These are phyloP conservation scores for Geotrichum phurueaensis DNA, from an alignment of 1,139 yeast species.

Conservation along the genomic window DNA sequence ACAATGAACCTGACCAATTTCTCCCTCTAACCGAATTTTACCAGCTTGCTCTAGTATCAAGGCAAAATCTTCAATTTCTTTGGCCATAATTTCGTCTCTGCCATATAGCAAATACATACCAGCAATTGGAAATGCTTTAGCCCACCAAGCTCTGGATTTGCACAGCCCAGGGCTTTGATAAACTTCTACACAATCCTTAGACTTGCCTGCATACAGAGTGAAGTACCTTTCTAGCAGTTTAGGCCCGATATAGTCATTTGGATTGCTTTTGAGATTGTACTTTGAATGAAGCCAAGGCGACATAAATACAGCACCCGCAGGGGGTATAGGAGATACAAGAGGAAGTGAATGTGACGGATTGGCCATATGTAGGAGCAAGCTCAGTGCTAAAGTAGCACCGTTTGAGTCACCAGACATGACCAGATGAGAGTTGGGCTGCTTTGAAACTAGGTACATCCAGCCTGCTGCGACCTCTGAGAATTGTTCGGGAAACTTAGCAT, in stretches of 20 bases:
- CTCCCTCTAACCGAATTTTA: conserved; percentile 23
- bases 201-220: conserved; percentile 8
- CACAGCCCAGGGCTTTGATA: conserved; percentile 38
- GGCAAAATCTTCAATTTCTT: conserved; percentile 36
- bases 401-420: conserved; percentile 41
- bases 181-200: conserved; percentile 24
- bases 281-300: conserved; percentile 36
- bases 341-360: conserved; percentile 28
- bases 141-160: conserved; percentile 37
- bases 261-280: conserved; percentile 17
- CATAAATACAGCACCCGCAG: conserved; percentile 37
- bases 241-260: conserved; percentile 27
- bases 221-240: conserved; percentile 22
- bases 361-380: conserved; percentile 36
- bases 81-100: conserved; percentile 36
- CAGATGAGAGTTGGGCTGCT: conserved; percentile 28
- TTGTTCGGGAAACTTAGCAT: conserved; percentile 29
- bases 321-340: conserved; percentile 23
- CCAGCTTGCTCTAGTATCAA: conserved; percentile 20
- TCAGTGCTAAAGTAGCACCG: conserved; percentile 40
- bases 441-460: conserved; percentile 31
- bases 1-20: conserved; percentile 31
- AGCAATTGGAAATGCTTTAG: conserved; percentile 37
- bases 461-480: conserved; percentile 29
- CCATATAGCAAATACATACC: conserved; percentile 41